These are phyloP conservation scores for Cryomyces antarcticus DNA, from an alignment of 495 filamentous ascomycete genomes.

Conservation along the genomic window DNA sequence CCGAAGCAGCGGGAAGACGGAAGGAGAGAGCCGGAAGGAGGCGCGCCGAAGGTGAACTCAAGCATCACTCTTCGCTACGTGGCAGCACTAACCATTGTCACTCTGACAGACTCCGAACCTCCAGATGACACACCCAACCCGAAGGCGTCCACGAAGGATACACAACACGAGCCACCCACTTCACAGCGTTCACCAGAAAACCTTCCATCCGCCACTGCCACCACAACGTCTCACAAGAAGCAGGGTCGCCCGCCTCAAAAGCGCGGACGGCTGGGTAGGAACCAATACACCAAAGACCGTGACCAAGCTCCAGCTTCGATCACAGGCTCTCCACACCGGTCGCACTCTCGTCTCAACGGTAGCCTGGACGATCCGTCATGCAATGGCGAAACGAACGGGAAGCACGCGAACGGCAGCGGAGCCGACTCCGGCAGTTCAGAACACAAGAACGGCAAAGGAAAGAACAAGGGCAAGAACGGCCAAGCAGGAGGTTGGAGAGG, in stretches of 20 bases:
- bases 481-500: conserved; percentile 30
- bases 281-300: conserved; percentile 51
- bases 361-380: conserved; percentile 16
- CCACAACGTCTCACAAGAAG: conserved; percentile 33
- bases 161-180: not conserved
- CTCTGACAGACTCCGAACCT: not conserved
- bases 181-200: not conserved
- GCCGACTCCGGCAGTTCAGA: conserved; percentile 4
- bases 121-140: too few species aligned
- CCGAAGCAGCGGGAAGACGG: conserved; percentile 50
- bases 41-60: conserved; percentile 44
- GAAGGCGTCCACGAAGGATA: too few species aligned
- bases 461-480: conserved; percentile 7
- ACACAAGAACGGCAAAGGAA: conserved; percentile 10
- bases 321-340: not conserved
- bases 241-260: conserved; percentile 43
- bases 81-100: not conserved
- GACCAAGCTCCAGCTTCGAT: conserved; percentile 33
- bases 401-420: not conserved
- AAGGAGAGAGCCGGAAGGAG: conserved; percentile 56
- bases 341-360: not conserved
- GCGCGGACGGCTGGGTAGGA: conserved; percentile 52
- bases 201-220: not conserved
- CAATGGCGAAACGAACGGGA: conserved; percentile 25
- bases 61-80: conserved; percentile 2